Evolutionary conservation across 164 flowering plant genomes (phyloP), one percentile per base, ranked within the genome.

Genomic region (Dillenia suffruticosa): DNA sequence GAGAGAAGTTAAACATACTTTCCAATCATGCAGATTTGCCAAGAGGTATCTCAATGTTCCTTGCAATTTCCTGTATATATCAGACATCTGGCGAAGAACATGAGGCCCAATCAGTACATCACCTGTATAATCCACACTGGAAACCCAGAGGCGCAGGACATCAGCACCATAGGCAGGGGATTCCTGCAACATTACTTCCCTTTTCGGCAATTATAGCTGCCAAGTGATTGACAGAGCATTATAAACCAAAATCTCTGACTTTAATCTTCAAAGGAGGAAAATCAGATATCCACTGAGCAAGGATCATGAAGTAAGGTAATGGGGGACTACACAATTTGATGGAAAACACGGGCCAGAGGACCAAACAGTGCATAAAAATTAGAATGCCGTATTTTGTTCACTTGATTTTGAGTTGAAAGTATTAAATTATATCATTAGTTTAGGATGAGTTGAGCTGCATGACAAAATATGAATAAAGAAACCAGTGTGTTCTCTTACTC

Each of bases 101-200:
- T 83, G 95, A 66, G 97, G 79, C 16, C 97, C 97, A 65, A 95
- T 82, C 84, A 82, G 55, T 12, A 88, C 96, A 77, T 95, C 99
- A 32, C 84, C 82, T 11, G 99, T 82, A 64, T 95, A 95, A 77
- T 95, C 99, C 48, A 95, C 99, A 75, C 99, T 95, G 11, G 99
- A 89, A 63, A 95, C 97, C 99, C 99, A 95, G 58, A 95, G 96
- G 43, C 99, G 80, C 51, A 95, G 74, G 46, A 88, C 92, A 81
- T 95, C 99, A 44, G 99, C 97, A 77, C 97, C 94, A 79, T 88
- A 91, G 61, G 79, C 82, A 67, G 96, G 95, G 58, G 82, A 71
- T 66, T 88, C 93, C 97, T 92, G 81, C 65, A 70, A 80, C 67
- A 65, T 94, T 97, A 76, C 96, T 89, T 56, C 99, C 96, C 77